Evolutionary conservation across 352 stramenopile genomes (phyloP), one percentile per base, ranked within the genome.

Genomic region (Globisporangium mamillatum): DNA sequence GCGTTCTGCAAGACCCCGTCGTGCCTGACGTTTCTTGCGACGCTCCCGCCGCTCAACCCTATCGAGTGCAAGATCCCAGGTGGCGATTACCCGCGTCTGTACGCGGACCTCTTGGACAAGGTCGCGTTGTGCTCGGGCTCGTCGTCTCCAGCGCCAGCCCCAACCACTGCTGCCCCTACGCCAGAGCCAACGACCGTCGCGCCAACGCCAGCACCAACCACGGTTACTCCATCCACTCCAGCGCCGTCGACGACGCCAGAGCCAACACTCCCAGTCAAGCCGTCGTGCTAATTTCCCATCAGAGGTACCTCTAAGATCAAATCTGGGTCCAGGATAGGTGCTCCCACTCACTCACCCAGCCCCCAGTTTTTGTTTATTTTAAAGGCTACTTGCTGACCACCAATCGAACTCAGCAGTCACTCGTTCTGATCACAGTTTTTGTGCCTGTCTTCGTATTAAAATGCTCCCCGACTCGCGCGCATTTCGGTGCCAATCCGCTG

Each of bases 11-110:
- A 12, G 5, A 64, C 34, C 14, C 3, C n/a, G 6, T 32, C 58
- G 58, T 64, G 58, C 36, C 24, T 50, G 10, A 54, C 36, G 12
- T 64, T 64, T 38, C 58, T 64, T 22, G 58, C 58, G 16, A 64
- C 58, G 24, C 58, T 64, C 1, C n/a, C 58, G 7, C 36, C 58
- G 24, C 58, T 64, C 22, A 64, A 64, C 58, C 58, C 58, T 25
- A 20, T 32, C 36, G 58, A 64, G 10, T 64, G 58, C 36, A 22
- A 22, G 36, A 64, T 64, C 18, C 58, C 58, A 24, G 58, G 58
- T 48, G 58, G 41, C 4, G 41, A 50, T 1, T 10, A n/a, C 16
- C 41, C 41, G 16, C 41, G 4, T 22, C 18, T 50, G 16, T 50
- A 50, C 41, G 41, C 41, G 5, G 41, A 50, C 41, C 16, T 50